Evolutionary conservation across 305 asterid species (phyloP).

Genomic region (Caryopteris hybrid): DNA sequence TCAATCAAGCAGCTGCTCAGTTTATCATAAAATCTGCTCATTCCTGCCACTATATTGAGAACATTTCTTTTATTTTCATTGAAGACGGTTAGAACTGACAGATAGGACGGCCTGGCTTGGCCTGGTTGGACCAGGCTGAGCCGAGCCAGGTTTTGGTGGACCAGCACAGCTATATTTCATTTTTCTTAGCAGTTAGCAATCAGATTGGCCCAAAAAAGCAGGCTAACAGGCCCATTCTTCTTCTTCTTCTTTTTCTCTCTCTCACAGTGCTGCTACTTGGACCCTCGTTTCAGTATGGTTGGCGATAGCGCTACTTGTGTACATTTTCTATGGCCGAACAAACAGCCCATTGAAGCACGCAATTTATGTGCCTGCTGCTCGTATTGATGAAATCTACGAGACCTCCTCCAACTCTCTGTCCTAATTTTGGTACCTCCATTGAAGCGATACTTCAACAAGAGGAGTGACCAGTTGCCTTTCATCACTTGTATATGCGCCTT

Average conservation of each 20-base stretch:
- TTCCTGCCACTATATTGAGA: not conserved
- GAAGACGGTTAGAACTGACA: not conserved
- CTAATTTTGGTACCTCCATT: not conserved
- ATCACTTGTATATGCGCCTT: too few relatives aligned
- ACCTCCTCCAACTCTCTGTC: conserved; percentile 38
- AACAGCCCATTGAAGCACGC: conserved; percentile 69
- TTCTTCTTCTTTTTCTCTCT: not conserved
- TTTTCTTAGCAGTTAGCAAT: not conserved
- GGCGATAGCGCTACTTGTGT: conserved; percentile 49
- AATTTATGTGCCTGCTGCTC: conserved; percentile 78
- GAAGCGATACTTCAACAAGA: too few relatives aligned
- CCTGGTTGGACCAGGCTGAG: not conserved
- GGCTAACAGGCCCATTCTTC: not conserved
- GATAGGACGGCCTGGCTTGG: not conserved
- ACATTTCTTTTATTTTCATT: not conserved
- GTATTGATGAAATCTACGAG: conserved; percentile 69
- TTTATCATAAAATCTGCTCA: not conserved
- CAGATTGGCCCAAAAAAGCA: not conserved
- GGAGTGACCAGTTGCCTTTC: too few relatives aligned
- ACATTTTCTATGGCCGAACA: conserved; percentile 59
- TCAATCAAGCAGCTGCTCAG: not conserved
- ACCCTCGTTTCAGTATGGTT: conserved; percentile 76
- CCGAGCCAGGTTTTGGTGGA: not conserved
- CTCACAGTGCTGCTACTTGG: conserved; percentile 76
- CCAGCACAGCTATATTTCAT: not conserved